Base-by-base conservation (phyloP, 108 stramenopile genomes). In the Skeletonema costatum region DNA sequence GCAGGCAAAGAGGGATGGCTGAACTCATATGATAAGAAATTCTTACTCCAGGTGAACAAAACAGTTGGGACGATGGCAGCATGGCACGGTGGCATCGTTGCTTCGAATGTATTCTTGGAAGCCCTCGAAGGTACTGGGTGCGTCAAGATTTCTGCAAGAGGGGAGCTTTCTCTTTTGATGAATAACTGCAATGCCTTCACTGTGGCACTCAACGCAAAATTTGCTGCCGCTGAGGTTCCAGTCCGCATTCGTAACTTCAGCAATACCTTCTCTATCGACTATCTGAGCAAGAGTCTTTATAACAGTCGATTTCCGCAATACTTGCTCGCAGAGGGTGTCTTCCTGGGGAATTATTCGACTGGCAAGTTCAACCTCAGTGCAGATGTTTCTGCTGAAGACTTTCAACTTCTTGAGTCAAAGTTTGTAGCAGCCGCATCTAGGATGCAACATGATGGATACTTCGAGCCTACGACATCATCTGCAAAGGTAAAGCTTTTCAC, bases 301-400 rank as follows among this genome's bases (percentile, higher is more conserved):
- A 87, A 87, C 69, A 81, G 83, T 41, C 67, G 86, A 2, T 87
- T 75, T 29, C 86, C 86, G 5, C 86, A 87, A 77, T 87, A 87
- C 41, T 33, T 82, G 4, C 70, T 84, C 16, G 86, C 86, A 3
- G 86, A 87, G 59, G 83, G 83, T 13, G 46, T 87, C 35, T 87
- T 77, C 72, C 83, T 87, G 32, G 86, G 86, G 9, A 87, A 87
- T 32, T 87, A 87, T 63, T 87, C 86, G 2, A 87, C 86, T 61
- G 86, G 86, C 32, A 87, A 87, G 44, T 87, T 84, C 69, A 87
- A 87, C 60, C 53, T 87, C 5, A 81, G 59, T 58, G 79, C 78
- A n/a, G 86, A 87, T 42, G 32, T 60, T 25, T 82, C 83, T 25
- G 53, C 30, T 16, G 59, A 42, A 9, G 86, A 87, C 71, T 73